These are phyloP conservation scores for Exophiala sp. DNA, from an alignment of 2,329 filamentous ascomycete genomes.

Conservation along the genomic window DNA sequence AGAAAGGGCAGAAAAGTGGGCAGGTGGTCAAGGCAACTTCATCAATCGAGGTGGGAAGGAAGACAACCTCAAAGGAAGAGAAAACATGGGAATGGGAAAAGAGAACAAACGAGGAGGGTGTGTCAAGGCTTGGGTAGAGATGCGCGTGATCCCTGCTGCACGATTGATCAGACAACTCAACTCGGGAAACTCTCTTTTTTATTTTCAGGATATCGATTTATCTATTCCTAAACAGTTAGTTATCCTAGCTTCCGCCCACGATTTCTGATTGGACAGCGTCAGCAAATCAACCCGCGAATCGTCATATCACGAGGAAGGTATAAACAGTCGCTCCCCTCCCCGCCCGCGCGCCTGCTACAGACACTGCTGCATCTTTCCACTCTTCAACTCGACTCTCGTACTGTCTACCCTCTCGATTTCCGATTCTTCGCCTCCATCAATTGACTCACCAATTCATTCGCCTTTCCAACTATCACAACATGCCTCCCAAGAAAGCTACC, in stretches of 20 bases:
- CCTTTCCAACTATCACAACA: conserved; percentile 36
- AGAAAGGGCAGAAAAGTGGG: conserved; percentile 17
- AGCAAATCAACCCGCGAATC: conserved; percentile 16
- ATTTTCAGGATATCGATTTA: not conserved
- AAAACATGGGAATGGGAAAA: not conserved
- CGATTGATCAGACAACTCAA: not conserved
- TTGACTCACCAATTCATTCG: conserved; percentile 18
- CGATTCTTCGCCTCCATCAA: conserved; percentile 15
- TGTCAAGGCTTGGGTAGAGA: not conserved
- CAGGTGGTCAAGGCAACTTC: not conserved
- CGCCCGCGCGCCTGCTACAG: conserved; percentile 36
- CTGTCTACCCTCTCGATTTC: conserved; percentile 19
- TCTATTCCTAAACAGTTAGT: not conserved
- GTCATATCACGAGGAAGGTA: conserved; percentile 25
- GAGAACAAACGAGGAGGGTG: conserved; percentile 1
- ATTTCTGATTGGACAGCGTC: conserved; percentile 19
- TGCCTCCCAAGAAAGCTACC: conserved; percentile 64
- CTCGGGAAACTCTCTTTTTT: not conserved
- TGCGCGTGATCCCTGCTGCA: conserved; percentile 11
- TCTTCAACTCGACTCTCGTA: conserved; percentile 8
- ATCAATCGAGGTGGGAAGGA: not conserved
- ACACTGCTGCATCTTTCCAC: conserved; percentile 24
- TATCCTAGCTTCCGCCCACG: conserved; percentile 4
- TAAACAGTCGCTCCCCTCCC: conserved; percentile 35
- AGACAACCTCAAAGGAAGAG: not conserved